These are phyloP conservation scores for Epichloe bromicola DNA, from an alignment of 2,329 filamentous ascomycete genomes.

Conservation along the genomic window DNA sequence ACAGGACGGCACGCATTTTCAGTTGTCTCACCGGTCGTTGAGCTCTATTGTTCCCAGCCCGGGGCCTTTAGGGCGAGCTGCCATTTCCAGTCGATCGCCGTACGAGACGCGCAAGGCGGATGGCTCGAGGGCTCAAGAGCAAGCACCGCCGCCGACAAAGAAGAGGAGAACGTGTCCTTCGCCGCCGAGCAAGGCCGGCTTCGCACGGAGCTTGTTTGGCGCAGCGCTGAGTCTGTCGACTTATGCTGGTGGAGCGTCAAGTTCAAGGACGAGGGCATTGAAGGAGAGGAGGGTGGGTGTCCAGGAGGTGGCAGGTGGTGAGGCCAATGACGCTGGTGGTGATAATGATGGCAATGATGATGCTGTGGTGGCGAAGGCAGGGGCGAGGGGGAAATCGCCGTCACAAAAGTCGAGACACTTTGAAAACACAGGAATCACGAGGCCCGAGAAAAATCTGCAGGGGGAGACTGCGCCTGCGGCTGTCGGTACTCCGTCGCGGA, in stretches of 20 bases:
- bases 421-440: not conserved
- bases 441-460: not conserved
- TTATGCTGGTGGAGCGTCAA: constrained; percentile 7
- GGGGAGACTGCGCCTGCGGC: not conserved
- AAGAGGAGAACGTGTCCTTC: constrained; percentile 16
- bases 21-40: constrained; percentile 30
- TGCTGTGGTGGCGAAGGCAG: constrained; percentile 5
- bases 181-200: constrained; percentile 20
- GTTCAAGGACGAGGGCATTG: constrained; percentile 8
- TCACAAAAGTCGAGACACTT: not conserved
- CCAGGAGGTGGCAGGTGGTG: not conserved
- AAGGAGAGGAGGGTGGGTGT: constrained; percentile 12
- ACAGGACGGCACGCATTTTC: constrained; percentile 19
- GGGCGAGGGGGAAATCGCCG: not conserved
- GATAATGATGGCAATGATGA: constrained; percentile 3
- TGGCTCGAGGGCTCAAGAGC: constrained; percentile 2
- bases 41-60: constrained; percentile 23
- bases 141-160: constrained; percentile 14
- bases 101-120: constrained; percentile 18
- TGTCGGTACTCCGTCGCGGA: too few relatives aligned
- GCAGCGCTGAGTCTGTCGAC: constrained; percentile 19
- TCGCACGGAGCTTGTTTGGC: constrained; percentile 23
- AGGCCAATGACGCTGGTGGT: constrained; percentile 5
- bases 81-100: constrained; percentile 20
- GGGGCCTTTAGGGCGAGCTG: constrained; percentile 19